These are phyloP conservation scores for Grifola frondosa DNA, from an alignment of 1,284 basidiomycete species.

Conservation along the genomic window DNA sequence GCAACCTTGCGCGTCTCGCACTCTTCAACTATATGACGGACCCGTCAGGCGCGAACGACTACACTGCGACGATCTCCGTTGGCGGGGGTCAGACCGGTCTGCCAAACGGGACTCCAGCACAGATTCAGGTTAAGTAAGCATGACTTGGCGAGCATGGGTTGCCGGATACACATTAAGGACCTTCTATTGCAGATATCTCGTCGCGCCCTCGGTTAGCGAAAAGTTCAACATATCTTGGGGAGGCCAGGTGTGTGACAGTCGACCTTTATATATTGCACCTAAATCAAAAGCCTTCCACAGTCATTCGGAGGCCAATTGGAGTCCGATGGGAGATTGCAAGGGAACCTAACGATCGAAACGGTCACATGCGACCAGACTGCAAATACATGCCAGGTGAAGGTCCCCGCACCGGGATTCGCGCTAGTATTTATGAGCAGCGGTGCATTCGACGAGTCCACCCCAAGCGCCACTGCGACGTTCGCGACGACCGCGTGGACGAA, in stretches of 20 bases:
- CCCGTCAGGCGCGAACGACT: constrained; percentile 47
- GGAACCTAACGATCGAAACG: constrained; percentile 48
- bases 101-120: constrained; percentile 36
- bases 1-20: constrained; percentile 53
- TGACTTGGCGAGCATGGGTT: neutral
- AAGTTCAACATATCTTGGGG: constrained; percentile 77
- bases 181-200: constrained; percentile 43
- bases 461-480: constrained; percentile 48
- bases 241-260: constrained; percentile 42
- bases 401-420: constrained; percentile 72
- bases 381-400: constrained; percentile 56
- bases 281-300: constrained; percentile 33
- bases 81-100: constrained; percentile 43
- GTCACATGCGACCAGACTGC: constrained; percentile 50
- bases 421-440: constrained; percentile 67
- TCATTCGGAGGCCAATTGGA: constrained; percentile 62
- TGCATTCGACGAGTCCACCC: constrained; percentile 40
- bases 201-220: constrained; percentile 52
- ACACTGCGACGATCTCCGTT: constrained; percentile 45
- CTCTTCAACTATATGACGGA: constrained; percentile 72
- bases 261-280: neutral
- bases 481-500: constrained; percentile 51
- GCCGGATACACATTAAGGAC: constrained; percentile 2
- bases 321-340: constrained; percentile 62
- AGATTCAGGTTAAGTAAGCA: constrained; percentile 57